Evolutionary conservation across 305 asterid species (phyloP), one percentile per base, ranked within the genome.

Genomic region (Solanum hybrid): DNA sequence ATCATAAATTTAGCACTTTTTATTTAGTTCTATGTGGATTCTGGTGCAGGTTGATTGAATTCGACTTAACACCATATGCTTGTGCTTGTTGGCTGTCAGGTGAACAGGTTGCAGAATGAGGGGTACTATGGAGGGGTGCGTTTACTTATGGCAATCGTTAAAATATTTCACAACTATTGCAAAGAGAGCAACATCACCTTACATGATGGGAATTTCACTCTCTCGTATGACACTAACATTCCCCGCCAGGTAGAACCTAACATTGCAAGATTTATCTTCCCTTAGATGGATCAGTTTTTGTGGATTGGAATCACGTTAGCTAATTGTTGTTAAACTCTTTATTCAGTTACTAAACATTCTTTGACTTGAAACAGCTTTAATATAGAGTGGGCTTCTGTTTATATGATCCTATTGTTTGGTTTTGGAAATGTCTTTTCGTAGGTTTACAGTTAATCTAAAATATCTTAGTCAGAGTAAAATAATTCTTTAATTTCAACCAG

Each of bases 81-180:
- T 10, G 12, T 77, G 34, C 77, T 37, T 87, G 86, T 77, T 90
- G 72, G 89, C 88, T 81, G 69, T 84, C 89, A 96, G 99, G 98
- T 95, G 89, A 88, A 89, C 88, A 93, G 98, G 90, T 91, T 95
- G 93, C 92, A 93, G 75, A 93, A 84, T 85, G 98, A 95, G 89
- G 99, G 99, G 31, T 96, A 96, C 77, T 96, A 96, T 82, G 99
- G 99, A 90, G 98, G 99, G 16, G 97, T 96, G 13, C 97, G 99
- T 69, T 91, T 96, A 89, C 95, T 95, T 66, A 93, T 95, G 97
- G 99, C 98, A 4, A 92, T 96, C n/a, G 92, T 98, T 87, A 96
- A 94, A 91, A 93, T 94, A 66, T 94, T 97, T 81, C 90, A 94
- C 86, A 90, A 86, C 29, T 89, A 94, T 89, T 97, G 98, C 95